Conservation (phyloP, 164 flowering plant species). For the Magnolia officinalis region DNA sequence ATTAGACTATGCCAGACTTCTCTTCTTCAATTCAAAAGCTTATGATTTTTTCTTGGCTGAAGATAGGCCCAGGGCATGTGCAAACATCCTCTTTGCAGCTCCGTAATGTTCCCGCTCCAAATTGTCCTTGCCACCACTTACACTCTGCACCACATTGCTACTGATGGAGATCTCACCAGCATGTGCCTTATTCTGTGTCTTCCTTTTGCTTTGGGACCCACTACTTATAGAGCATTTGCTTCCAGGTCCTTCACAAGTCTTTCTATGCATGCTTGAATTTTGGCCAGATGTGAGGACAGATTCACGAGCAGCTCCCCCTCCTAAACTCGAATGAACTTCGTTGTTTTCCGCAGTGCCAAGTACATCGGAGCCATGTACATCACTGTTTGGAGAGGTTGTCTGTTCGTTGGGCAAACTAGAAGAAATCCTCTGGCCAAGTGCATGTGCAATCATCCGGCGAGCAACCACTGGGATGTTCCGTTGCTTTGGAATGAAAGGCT, state of each 20-base stretch:
- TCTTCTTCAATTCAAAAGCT: slow-evolving; percentile 21
- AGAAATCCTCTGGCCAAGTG: slow-evolving; percentile 60
- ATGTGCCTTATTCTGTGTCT: slow-evolving; percentile 11
- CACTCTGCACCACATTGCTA: slow-evolving; percentile 18
- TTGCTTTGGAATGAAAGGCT: slow-evolving; percentile 51
- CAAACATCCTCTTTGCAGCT: slow-evolving; percentile 90
- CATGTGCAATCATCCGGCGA: slow-evolving; percentile 92
- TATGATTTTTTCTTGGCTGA: slow-evolving; percentile 28
- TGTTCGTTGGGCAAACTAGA: slow-evolving; percentile 19
- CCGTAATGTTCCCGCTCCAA: slow-evolving; percentile 55
- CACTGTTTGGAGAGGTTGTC: neutral
- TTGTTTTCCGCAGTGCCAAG: slow-evolving; percentile 14
- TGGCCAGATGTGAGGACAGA: slow-evolving; percentile 11
- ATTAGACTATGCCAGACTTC: slow-evolving; percentile 11
- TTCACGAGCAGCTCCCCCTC: slow-evolving; percentile 13
- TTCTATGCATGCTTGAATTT: slow-evolving; percentile 4
- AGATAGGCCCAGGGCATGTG: slow-evolving; percentile 65
- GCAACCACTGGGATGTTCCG: slow-evolving; percentile 75
- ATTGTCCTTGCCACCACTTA: slow-evolving; percentile 25
- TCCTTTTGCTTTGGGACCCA: slow-evolving; percentile 11
- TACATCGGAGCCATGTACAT: slow-evolving; percentile 4
- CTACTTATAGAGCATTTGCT: slow-evolving; percentile 1
- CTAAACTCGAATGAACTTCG: slow-evolving; percentile 8
- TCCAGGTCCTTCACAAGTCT: slow-evolving; percentile 1
- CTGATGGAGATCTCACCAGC: slow-evolving; percentile 6